Evolutionary conservation across 352 stramenopile species (phyloP).

Genomic region (Phytophthora pisi): DNA sequence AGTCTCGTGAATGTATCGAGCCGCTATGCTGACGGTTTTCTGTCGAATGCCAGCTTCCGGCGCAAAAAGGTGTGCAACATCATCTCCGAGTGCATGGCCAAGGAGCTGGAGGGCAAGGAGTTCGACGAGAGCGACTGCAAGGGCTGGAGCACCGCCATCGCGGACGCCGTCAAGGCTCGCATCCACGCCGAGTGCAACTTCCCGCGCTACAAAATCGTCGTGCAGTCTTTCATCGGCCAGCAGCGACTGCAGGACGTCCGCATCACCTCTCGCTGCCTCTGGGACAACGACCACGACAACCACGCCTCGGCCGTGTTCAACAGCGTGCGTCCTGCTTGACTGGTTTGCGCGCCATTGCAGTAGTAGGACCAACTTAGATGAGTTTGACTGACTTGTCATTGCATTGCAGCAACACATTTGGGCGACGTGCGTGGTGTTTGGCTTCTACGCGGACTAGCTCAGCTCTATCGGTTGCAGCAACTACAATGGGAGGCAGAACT

Average conservation of each 20-base stretch:
- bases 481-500: not conserved
- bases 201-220: constrained; percentile 93
- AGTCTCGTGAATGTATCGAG: too few relatives aligned
- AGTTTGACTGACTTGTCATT: not conserved
- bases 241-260: constrained; percentile 93
- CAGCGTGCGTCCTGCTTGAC: constrained; percentile 58
- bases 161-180: constrained; percentile 65
- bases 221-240: constrained; percentile 95
- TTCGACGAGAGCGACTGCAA: constrained; percentile 79
- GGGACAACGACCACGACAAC: constrained; percentile 94
- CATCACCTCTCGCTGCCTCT: constrained; percentile 94
- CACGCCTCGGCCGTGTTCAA: constrained; percentile 90
- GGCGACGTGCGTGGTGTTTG: constrained; percentile 91
- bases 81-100: constrained; percentile 69
- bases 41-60: constrained; percentile 53
- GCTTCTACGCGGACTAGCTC: constrained; percentile 86
- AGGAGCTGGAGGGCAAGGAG: constrained; percentile 74
- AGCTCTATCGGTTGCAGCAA: constrained; percentile 14
- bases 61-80: constrained; percentile 78
- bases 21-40: not conserved
- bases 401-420: constrained; percentile 81
- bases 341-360: too few relatives aligned
- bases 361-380: too few relatives aligned
- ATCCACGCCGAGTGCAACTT: constrained; percentile 75
- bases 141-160: constrained; percentile 65